Conservation (phyloP, 768 basidiomycete species). For the Lactarius vividus region DNA sequence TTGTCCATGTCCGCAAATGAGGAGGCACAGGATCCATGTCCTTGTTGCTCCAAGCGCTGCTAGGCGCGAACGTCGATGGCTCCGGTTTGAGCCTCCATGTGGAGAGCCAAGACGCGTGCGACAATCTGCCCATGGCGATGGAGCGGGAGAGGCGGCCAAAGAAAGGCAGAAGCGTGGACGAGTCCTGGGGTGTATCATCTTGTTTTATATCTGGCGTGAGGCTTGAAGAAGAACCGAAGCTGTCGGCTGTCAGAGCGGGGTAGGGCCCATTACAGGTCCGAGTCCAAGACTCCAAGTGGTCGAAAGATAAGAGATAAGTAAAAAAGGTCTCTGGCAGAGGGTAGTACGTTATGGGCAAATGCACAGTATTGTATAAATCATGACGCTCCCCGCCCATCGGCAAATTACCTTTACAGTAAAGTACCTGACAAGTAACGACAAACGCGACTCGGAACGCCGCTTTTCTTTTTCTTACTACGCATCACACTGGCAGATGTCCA, state of each 20-base stretch:
- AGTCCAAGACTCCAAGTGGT: neutral
- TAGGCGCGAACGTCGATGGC: conserved; percentile 55
- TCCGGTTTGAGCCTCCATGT: conserved; percentile 53
- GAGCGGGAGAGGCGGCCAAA: neutral
- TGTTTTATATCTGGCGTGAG: neutral
- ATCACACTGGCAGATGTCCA: no score
- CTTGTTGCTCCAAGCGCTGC: conserved; percentile 61
- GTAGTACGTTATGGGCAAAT: no score
- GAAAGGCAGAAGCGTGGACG: neutral
- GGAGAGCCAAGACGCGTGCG: conserved; percentile 28
- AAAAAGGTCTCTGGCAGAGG: no score
- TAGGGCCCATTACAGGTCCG: neutral
- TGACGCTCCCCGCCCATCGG: no score
- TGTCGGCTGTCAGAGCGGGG: neutral
- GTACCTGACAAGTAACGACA: neutral
- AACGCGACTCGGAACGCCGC: neutral
- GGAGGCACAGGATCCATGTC: conserved; percentile 77
- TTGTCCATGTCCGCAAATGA: conserved; percentile 60
- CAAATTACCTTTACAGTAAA: no score
- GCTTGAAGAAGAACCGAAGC: neutral
- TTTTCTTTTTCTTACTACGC: neutral
- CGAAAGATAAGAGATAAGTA: neutral
- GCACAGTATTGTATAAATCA: no score
- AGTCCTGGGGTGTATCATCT: neutral
- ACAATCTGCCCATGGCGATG: conserved; percentile 2